Base-by-base conservation (phyloP, 306 rosid genomes). In the Casuarina cunninghamiana region DNA sequence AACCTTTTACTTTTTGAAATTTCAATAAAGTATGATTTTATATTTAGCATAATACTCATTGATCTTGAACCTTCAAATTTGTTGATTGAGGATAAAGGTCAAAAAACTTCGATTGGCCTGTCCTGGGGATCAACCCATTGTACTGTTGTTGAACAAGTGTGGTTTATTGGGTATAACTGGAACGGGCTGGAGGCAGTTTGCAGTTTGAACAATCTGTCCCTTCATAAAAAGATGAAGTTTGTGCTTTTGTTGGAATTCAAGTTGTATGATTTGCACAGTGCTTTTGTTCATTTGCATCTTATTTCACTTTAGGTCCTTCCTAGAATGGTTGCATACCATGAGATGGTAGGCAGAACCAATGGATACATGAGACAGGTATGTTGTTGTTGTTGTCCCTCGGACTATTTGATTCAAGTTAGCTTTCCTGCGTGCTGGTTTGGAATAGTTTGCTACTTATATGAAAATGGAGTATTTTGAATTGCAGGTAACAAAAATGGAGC, bases 351-450 rank as follows among this genome's bases (percentile, higher is more conserved):
- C 46, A 95, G 97, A 39, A 84, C 94, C 68, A 93, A 95, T 85
- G 99, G 93, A 78, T 95, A 95, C 55, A 92, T 92, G 97, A 88
- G 99, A 91, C 97, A 93, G 94, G 98, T 90, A 84, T 60, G 45
- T 21, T 21, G 26, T 21, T 17, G 46, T 68, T 53, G 38, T 53
- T 1, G 65, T 16, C 75, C 38, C 61, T 67, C n/a, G 26, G 26
- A 17, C 53, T 13, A 19, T 51, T 41, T 39, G 44, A 68, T 21
- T 11, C 2, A 38, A 66, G 35, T 39, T 41, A 42, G 71, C 10
- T 66, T 17, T 41, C 45, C 71, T 6, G 26, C 17, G 5, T 66
- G 13, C 49, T 41, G 16, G 11, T 66, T 66, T 81, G 74, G 38
- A 48, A 78, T 57, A 46, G n/a, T 12, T 57, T 45, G 48, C 76